These are phyloP conservation scores for Forsythia suspensa DNA, from an alignment of 257 asterid genomes.

Conservation along the genomic window DNA sequence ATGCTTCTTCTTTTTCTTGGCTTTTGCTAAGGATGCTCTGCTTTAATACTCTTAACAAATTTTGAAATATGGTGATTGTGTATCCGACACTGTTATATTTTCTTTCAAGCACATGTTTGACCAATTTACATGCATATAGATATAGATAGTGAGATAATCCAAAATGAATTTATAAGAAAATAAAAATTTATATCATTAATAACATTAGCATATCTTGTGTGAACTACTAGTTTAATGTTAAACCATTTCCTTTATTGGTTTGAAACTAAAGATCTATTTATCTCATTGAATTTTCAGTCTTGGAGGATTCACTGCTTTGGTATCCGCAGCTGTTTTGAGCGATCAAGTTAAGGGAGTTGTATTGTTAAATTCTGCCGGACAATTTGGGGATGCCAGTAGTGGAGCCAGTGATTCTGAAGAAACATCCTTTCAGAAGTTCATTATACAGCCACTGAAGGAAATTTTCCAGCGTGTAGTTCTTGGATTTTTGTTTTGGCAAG, in stretches of 20 bases:
- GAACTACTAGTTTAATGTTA: background rate
- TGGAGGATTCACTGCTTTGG: slow-evolving; percentile 93
- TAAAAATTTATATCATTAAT: background rate
- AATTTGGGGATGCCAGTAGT: slow-evolving; percentile 64
- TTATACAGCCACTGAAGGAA: slow-evolving; percentile 75
- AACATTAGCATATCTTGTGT: background rate
- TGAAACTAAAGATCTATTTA: background rate
- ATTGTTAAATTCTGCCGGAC: slow-evolving; percentile 83
- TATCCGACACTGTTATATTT: background rate
- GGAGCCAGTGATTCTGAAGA: slow-evolving; percentile 51
- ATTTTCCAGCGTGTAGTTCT: slow-evolving; percentile 76
- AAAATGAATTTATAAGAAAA: too few relatives aligned
- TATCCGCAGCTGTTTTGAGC: slow-evolving; percentile 62
- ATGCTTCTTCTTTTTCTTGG: background rate
- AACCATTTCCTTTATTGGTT: background rate
- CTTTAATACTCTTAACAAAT: too few relatives aligned
- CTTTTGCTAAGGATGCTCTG: too few relatives aligned
- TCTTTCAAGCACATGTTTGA: background rate
- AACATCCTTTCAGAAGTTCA: slow-evolving; percentile 45
- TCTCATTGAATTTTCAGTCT: slow-evolving; percentile 55
- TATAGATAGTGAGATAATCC: background rate
- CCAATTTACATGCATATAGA: background rate
- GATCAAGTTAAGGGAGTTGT: slow-evolving; percentile 83
- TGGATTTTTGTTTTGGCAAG: slow-evolving; percentile 91
- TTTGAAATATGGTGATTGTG: background rate